phyloP scores from a whole-genome alignment of 441 rosid genomes.

The Erodium trifolium region DNA sequence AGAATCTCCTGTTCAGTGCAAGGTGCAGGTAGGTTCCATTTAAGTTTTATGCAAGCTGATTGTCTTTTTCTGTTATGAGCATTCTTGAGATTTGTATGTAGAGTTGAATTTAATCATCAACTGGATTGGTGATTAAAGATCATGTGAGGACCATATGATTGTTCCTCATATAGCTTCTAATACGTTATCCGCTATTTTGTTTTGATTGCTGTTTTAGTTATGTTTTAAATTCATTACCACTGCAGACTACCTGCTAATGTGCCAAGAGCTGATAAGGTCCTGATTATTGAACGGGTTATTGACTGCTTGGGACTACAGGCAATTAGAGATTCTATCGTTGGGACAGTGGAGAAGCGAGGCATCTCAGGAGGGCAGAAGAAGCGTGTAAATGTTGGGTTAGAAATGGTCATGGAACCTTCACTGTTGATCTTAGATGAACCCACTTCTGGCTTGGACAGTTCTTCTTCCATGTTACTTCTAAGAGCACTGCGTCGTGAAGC shows the following conservation, averaged over 20 bases:
- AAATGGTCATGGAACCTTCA: conserved; percentile 99
- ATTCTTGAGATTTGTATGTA: not conserved
- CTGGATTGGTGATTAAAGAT: not conserved
- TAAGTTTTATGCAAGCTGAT: conserved; percentile 10
- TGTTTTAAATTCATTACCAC: conserved; percentile 17
- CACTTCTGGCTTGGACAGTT: conserved; percentile 96
- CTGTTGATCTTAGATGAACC: conserved; percentile 91
- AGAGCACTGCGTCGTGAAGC: conserved; percentile 95
- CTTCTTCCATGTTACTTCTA: conserved; percentile 80
- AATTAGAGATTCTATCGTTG: conserved; percentile 81
- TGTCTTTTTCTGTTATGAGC: not conserved
- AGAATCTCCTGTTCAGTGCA: conserved; percentile 95
- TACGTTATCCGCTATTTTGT: conserved; percentile 11
- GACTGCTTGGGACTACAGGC: conserved; percentile 76
- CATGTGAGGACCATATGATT: not conserved
- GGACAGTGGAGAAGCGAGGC: conserved; percentile 93
- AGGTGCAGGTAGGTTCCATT: conserved; percentile 67
- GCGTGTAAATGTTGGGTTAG: conserved; percentile 92
- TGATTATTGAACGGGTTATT: conserved; percentile 85
- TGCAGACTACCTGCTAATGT: conserved; percentile 64
- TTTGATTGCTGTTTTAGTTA: conserved; percentile 12
- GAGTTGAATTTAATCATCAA: not conserved
- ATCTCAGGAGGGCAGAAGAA: conserved; percentile 98
- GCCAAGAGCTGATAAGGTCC: conserved; percentile 67
- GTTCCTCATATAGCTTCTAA: not conserved